These are phyloP conservation scores for Microcyclospora pomicola DNA, from an alignment of 2,329 filamentous ascomycete genomes.

Conservation along the genomic window DNA sequence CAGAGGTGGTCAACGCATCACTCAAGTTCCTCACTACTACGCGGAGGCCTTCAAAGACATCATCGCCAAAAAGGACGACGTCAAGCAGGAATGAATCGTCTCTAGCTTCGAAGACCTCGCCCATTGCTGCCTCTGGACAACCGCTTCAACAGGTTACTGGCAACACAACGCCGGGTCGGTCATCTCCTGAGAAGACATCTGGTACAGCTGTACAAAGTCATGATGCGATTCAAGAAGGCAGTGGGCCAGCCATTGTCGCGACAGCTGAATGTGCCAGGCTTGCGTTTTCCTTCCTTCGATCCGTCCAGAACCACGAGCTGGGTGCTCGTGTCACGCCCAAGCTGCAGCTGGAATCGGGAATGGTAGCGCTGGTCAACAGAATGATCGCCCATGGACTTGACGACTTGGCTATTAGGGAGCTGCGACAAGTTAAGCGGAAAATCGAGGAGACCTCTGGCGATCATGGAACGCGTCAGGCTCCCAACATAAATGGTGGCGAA, in stretches of 20 bases:
- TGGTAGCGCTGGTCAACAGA: conserved; percentile 54
- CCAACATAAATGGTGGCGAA: neutral
- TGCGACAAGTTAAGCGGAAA: conserved; percentile 50
- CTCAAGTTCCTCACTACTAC: conserved; percentile 57
- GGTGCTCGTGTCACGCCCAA: conserved; percentile 43
- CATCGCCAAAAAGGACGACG: neutral
- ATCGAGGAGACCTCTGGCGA: conserved; percentile 34
- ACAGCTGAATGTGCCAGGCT: conserved; percentile 55
- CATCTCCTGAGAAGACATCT: conserved; percentile 21
- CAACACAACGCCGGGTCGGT: conserved; percentile 39
- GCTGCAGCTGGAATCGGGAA: conserved; percentile 59
- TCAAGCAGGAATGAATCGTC: neutral
- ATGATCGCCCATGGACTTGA: conserved; percentile 51
- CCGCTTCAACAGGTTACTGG: conserved; percentile 31
- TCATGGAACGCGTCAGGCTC: neutral
- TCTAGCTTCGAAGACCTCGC: neutral
- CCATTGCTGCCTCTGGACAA: neutral
- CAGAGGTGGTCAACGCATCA: conserved; percentile 56
- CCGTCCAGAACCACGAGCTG: conserved; percentile 38
- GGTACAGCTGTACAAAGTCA: neutral
- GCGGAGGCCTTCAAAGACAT: conserved; percentile 33
- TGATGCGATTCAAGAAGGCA: neutral
- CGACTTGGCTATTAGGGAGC: conserved; percentile 54
- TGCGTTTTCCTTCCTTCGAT: conserved; percentile 52
- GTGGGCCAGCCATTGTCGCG: conserved; percentile 28